A percentile compares a stretch with the other conserved stretches of the same genome.
Conservation (phyloP, 148 eudicot species). For the Nyssa sinensis region DNA sequence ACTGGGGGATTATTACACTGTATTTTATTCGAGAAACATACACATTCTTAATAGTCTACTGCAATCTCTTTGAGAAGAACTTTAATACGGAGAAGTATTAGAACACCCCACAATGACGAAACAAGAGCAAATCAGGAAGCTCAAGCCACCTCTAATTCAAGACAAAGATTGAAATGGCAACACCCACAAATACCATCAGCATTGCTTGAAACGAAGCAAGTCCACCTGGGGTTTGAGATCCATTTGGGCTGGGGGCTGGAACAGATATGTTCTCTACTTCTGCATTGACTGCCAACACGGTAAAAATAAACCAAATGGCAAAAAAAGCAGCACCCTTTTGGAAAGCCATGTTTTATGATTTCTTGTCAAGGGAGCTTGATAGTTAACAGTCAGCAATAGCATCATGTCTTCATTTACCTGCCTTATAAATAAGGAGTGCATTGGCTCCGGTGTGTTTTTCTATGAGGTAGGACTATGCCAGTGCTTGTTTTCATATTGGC, state of each 20-base stretch:
- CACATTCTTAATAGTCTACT: not conserved
- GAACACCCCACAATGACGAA: not conserved
- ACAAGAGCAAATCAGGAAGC: not conserved
- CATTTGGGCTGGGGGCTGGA: constrained; percentile 4
- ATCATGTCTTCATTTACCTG: not conserved
- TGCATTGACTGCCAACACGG: not conserved
- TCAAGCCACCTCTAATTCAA: not conserved
- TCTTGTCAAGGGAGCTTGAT: not conserved
- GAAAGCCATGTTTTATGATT: constrained; percentile 1
- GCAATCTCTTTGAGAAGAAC: not conserved
- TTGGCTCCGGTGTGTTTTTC: too few species aligned
- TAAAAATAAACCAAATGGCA: not conserved
- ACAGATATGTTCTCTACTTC: not conserved
- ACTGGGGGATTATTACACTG: not conserved
- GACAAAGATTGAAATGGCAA: constrained; percentile 10
- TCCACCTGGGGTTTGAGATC: not conserved
- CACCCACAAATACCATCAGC: not conserved
- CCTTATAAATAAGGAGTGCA: not conserved
- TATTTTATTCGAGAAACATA: too few species aligned
- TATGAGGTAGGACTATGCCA: not conserved
- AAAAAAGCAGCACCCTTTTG: constrained; percentile 1
- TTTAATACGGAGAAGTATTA: too few species aligned
- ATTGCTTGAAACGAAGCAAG: constrained; percentile 1
- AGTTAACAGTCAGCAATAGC: not conserved
- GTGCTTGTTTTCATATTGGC: not conserved